Percentiles rank a stretch among this genome's conserved stretches.
Evolutionary conservation across 305 asterid genomes (phyloP).

Genomic region (Fraxinus ornus): DNA sequence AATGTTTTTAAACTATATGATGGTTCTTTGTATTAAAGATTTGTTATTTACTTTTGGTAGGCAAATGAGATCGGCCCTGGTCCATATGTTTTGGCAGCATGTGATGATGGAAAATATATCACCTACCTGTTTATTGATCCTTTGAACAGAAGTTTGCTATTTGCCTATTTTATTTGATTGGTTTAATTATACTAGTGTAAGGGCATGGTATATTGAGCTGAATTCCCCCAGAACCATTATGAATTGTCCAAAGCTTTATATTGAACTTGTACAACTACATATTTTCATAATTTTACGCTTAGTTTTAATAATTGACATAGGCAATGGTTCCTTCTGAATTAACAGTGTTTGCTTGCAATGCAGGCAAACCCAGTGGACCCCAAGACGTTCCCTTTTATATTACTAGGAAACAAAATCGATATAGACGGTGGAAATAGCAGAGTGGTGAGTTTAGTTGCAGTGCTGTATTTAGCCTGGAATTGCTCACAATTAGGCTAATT

Average conservation of each 20-base stretch:
- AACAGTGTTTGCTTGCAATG: slow-evolving; percentile 33
- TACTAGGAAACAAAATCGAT: slow-evolving; percentile 92
- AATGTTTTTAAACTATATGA: background rate
- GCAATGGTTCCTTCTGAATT: background rate
- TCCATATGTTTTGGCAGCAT: background rate
- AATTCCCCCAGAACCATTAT: background rate
- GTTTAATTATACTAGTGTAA: background rate
- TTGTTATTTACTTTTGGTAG: background rate
- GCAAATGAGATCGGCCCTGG: background rate
- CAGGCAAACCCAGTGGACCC: slow-evolving; percentile 96
- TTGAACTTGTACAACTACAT: background rate
- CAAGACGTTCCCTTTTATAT: slow-evolving; percentile 77
- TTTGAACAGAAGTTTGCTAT: background rate
- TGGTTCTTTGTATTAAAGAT: background rate
- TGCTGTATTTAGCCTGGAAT: slow-evolving; percentile 4
- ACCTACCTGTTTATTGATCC: background rate
- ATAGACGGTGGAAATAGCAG: slow-evolving; percentile 97
- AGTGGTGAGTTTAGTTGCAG: slow-evolving; percentile 58
- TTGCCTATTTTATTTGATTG: background rate
- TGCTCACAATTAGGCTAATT: slow-evolving; percentile 20
- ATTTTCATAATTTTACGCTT: background rate
- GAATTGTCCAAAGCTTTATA: background rate
- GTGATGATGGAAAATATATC: background rate
- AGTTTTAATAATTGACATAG: background rate
- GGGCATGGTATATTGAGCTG: background rate